Conservation (phyloP, 768 basidiomycete genomes). For the Leccinum disarticulatum region DNA sequence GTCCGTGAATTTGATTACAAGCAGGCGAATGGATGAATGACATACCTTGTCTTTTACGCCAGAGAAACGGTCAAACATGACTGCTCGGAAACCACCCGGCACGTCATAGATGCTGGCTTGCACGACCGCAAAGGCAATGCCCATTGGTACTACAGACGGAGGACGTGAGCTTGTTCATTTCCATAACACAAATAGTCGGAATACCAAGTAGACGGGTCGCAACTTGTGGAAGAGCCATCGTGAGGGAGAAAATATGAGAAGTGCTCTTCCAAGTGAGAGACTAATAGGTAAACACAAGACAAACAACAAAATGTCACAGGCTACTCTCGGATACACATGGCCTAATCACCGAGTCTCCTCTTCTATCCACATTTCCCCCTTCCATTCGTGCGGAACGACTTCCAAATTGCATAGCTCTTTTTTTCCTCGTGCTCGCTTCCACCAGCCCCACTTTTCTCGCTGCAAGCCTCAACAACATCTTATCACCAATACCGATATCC, state of each 20-base stretch:
- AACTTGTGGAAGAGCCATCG: slow-evolving; percentile 53
- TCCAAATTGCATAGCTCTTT: slow-evolving; percentile 97
- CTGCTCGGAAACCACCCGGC: slow-evolving; percentile 89
- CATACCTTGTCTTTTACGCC: slow-evolving; percentile 81
- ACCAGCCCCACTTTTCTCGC: slow-evolving; percentile 71
- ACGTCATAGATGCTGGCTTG: slow-evolving; percentile 68
- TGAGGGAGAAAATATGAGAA: not conserved
- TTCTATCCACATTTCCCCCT: slow-evolving; percentile 46
- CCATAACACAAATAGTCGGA: slow-evolving; percentile 11
- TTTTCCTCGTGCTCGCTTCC: slow-evolving; percentile 75
- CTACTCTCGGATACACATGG: not conserved
- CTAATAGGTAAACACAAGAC: slow-evolving; percentile 22
- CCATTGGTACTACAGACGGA: slow-evolving; percentile 32
- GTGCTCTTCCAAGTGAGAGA: not conserved
- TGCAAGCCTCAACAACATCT: slow-evolving; percentile 75
- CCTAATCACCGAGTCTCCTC: slow-evolving; percentile 46
- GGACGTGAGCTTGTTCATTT: slow-evolving; percentile 12
- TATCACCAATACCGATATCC: slow-evolving; percentile 83
- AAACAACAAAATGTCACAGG: slow-evolving; percentile 19
- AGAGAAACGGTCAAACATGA: slow-evolving; percentile 97
- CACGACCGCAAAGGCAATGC: slow-evolving; percentile 41
- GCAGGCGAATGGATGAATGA: not conserved
- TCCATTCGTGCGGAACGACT: slow-evolving; percentile 85
- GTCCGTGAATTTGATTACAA: not conserved
- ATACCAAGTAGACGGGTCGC: slow-evolving; percentile 51